These are phyloP conservation scores for Fusarium sp. DNA, from an alignment of 2,329 filamentous ascomycete genomes.

Conservation along the genomic window DNA sequence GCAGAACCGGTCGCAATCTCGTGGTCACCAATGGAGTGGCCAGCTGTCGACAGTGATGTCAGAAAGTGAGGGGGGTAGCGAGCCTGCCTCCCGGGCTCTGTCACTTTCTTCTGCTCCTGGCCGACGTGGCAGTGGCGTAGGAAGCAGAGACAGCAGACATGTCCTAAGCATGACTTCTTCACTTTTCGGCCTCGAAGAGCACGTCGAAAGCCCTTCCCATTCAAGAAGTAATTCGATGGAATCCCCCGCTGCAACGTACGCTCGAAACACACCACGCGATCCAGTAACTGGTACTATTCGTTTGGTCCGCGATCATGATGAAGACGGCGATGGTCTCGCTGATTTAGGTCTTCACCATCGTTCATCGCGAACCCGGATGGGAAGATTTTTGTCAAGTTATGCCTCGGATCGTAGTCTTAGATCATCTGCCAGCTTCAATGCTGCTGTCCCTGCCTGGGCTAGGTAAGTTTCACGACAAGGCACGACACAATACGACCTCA, in stretches of 20 bases:
- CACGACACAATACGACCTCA: not conserved
- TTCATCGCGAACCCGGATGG: slow-evolving; percentile 67
- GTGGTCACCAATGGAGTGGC: slow-evolving; percentile 72
- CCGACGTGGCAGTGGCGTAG: slow-evolving; percentile 64
- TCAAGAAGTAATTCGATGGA: slow-evolving; percentile 64
- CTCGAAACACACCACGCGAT: slow-evolving; percentile 55
- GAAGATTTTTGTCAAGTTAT: slow-evolving; percentile 63
- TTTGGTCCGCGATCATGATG: slow-evolving; percentile 70
- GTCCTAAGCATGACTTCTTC: slow-evolving; percentile 71
- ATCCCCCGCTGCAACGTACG: slow-evolving; percentile 61
- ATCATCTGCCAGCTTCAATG: slow-evolving; percentile 64
- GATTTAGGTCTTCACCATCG: slow-evolving; percentile 68
- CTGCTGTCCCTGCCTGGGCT: slow-evolving; percentile 68
- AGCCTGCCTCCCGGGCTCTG: slow-evolving; percentile 63
- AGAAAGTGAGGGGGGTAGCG: slow-evolving; percentile 69
- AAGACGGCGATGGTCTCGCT: slow-evolving; percentile 73
- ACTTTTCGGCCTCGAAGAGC: slow-evolving; percentile 60
- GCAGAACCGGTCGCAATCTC: slow-evolving; percentile 37
- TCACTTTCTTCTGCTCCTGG: slow-evolving; percentile 60
- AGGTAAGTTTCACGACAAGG: slow-evolving; percentile 53
- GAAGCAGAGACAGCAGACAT: slow-evolving; percentile 65
- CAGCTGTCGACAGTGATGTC: slow-evolving; percentile 75
- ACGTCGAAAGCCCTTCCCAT: slow-evolving; percentile 52
- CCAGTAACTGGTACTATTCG: slow-evolving; percentile 55
- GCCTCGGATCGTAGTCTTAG: slow-evolving; percentile 66